Percentiles rank a stretch among this genome's conserved stretches.
phyloP scores from a whole-genome alignment of 1,284 basidiomycete genomes.

The Cutaneotrichosporon spelunceum region DNA sequence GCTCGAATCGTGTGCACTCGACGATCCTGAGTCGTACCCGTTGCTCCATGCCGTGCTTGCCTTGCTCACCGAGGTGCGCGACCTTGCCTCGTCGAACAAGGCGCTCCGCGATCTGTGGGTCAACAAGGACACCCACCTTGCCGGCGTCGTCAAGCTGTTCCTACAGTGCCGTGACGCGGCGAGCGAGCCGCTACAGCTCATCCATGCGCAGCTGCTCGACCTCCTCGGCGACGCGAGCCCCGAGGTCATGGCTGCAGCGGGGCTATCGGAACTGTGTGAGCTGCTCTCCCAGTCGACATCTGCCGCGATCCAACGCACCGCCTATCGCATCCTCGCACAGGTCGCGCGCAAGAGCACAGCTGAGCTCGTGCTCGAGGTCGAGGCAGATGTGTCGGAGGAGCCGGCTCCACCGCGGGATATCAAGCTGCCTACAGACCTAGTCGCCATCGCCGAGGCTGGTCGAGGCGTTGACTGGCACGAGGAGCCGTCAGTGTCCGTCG shows the following conservation, averaged over 20 bases:
- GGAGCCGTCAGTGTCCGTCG: constrained; percentile 45
- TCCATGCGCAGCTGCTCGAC: constrained; percentile 64
- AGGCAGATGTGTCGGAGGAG: constrained; percentile 50
- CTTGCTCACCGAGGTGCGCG: constrained; percentile 67
- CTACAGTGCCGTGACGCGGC: constrained; percentile 46
- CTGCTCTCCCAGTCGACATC: constrained; percentile 38
- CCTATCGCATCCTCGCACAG: constrained; percentile 40
- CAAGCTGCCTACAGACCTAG: constrained; percentile 62
- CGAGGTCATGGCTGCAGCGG: constrained; percentile 62
- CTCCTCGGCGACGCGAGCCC: constrained; percentile 66
- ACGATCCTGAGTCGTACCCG: constrained; percentile 61
- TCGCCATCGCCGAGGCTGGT: constrained; percentile 61
- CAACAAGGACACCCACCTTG: constrained; percentile 54
- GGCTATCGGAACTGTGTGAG: constrained; percentile 57
- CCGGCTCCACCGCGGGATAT: constrained; percentile 32
- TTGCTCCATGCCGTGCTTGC: constrained; percentile 66
- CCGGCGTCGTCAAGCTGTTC: constrained; percentile 35
- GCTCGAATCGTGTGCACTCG: constrained; percentile 70
- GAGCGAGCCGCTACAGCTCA: constrained; percentile 64
- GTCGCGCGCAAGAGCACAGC: constrained; percentile 40
- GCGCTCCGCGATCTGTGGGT: constrained; percentile 63
- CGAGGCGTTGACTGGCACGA: constrained; percentile 52
- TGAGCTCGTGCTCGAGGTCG: constrained; percentile 74
- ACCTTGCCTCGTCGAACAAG: constrained; percentile 70
- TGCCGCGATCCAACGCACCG: constrained; percentile 37